Evolutionary conservation across 179 eudicot species (phyloP).

Genomic region (Beta lomatogona): DNA sequence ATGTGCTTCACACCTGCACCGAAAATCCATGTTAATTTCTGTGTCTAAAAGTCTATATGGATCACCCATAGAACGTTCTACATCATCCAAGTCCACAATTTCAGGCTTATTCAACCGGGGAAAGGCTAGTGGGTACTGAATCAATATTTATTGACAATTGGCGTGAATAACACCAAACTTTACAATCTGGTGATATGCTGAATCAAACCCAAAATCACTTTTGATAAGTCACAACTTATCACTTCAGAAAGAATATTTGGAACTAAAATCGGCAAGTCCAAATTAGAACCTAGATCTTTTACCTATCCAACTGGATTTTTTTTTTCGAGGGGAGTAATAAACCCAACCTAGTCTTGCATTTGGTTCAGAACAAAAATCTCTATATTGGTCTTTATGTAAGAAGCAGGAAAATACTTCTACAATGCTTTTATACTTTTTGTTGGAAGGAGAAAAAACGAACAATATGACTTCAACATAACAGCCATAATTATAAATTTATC

Average conservation of each 20-base stretch:
- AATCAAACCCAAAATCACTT: neutral
- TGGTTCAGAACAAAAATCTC: no score
- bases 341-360: no score
- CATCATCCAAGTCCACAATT: neutral
- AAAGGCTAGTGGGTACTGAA: neutral
- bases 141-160: neutral
- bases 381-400: no score
- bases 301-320: no score
- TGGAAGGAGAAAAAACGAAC: neutral
- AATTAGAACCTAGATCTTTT: neutral
- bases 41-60: neutral
- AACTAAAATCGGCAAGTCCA: neutral
- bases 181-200: neutral
- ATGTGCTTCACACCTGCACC: slow-evolving; percentile 73
- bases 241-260: no score
- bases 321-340: no score
- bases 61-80: neutral
- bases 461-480: neutral
- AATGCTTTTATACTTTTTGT: neutral
- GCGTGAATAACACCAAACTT: neutral
- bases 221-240: neutral
- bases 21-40: neutral
- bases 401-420: neutral
- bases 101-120: neutral
- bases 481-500: neutral